phyloP scores from a whole-genome alignment of 768 basidiomycete species.

The Hygrophoropsis aurantiaca region DNA sequence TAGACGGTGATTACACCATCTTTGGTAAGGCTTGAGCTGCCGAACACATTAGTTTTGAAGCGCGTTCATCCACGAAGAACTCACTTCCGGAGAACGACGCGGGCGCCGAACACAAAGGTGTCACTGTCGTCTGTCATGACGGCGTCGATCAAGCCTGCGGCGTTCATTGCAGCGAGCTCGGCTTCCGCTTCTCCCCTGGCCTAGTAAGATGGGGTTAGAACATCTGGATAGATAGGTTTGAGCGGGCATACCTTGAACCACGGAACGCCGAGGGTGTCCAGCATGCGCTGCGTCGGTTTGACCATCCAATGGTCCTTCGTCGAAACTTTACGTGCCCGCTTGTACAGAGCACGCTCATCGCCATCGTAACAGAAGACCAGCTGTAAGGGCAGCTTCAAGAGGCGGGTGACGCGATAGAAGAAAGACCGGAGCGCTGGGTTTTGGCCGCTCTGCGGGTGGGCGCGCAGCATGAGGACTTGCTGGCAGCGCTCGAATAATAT shows the following conservation, averaged over 20 bases:
- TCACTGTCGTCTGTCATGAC: constrained; percentile 41
- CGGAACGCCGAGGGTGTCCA: neutral
- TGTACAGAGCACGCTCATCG: neutral
- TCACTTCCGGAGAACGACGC: no score
- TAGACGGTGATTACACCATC: no score
- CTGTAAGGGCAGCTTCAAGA: neutral
- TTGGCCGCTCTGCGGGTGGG: neutral
- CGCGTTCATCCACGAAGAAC: no score
- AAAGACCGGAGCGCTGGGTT: neutral
- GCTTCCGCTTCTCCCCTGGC: constrained; percentile 10
- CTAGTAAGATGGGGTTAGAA: neutral
- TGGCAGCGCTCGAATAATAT: neutral
- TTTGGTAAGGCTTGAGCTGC: no score
- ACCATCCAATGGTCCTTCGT: neutral
- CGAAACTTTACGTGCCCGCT: neutral
- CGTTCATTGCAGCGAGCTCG: constrained; percentile 8
- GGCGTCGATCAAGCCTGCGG: constrained; percentile 32
- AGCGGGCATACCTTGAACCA: neutral
- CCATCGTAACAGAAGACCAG: neutral
- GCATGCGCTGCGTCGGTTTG: neutral
- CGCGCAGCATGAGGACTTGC: neutral
- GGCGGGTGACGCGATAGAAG: neutral
- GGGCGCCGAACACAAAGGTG: constrained; percentile 35
- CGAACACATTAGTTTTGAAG: no score
- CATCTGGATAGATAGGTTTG: neutral